These are phyloP conservation scores for Dictyostelium brefeldianum DNA, from an alignment of 78 protist species.

Conservation along the genomic window DNA sequence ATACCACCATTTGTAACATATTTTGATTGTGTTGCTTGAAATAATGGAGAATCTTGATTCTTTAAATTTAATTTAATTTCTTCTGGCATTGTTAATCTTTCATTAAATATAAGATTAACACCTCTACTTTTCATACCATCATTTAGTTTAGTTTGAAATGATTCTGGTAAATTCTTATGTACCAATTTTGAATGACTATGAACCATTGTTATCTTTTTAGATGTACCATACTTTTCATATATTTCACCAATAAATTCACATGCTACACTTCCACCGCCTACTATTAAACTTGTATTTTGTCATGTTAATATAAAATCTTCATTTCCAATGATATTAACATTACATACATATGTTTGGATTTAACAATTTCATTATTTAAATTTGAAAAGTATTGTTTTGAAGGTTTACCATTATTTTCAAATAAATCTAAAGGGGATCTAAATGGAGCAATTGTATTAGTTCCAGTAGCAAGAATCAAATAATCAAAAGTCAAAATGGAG, in stretches of 20 bases:
- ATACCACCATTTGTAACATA: neutral
- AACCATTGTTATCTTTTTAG: too few relatives aligned
- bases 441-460: conserved; percentile 18
- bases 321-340: too few relatives aligned
- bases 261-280: too few relatives aligned
- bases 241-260: too few relatives aligned
- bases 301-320: too few relatives aligned
- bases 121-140: neutral
- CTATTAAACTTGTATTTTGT: too few relatives aligned
- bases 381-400: neutral
- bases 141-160: neutral
- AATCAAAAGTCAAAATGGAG: neutral
- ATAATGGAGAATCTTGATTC: neutral
- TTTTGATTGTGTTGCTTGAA: neutral
- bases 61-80: neutral
- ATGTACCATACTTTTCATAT: too few relatives aligned
- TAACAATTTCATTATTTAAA: neutral
- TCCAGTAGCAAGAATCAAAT: too few relatives aligned
- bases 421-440: neutral
- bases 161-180: neutral
- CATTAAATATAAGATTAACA: neutral
- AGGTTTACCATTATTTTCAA: neutral
- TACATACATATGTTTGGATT: neutral
- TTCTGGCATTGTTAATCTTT: neutral
- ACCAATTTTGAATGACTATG: neutral